phyloP scores from a whole-genome alignment of 129 eudicot genomes.

The Apium graveolens region DNA sequence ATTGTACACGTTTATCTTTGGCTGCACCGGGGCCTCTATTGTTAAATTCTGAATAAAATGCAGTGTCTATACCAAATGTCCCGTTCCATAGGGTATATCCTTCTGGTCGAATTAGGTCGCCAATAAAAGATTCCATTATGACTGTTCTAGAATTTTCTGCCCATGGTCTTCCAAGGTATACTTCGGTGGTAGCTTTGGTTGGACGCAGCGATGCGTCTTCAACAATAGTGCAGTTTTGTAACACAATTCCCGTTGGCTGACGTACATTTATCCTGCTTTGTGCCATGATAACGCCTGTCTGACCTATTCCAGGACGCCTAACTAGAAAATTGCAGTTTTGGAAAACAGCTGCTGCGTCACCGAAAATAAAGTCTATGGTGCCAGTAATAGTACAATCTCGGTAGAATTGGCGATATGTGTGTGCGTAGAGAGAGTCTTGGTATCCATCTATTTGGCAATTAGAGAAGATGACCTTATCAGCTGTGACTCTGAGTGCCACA shows the following conservation, averaged over 20 bases:
- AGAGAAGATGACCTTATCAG: conserved; percentile 45
- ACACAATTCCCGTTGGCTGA: conserved; percentile 62
- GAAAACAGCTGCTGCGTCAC: conserved; percentile 54
- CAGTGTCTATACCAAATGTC: conserved; percentile 48
- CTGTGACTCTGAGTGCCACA: conserved; percentile 57
- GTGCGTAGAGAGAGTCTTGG: conserved; percentile 72
- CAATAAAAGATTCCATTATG: conserved; percentile 59
- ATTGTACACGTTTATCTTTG: conserved; percentile 37
- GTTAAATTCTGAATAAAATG: conserved; percentile 56
- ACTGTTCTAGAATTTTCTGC: conserved; percentile 61
- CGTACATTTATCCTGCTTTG: conserved; percentile 61
- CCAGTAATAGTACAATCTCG: conserved; percentile 57
- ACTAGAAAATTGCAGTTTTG: conserved; percentile 53
- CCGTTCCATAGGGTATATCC: conserved; percentile 74
- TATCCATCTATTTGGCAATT: conserved; percentile 61
- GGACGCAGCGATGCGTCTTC: conserved; percentile 43
- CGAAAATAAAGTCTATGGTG: conserved; percentile 67
- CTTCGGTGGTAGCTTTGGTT: background rate
- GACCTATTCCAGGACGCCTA: conserved; percentile 40
- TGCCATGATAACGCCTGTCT: conserved; percentile 50
- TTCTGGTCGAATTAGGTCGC: conserved; percentile 53
- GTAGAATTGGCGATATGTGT: conserved; percentile 72
- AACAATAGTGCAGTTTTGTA: conserved; percentile 53
- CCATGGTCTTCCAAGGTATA: conserved; percentile 85
- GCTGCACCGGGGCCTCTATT: conserved; percentile 56